Conservation (phyloP, 306 rosid species). For the Elaeagnus macrophylla region DNA sequence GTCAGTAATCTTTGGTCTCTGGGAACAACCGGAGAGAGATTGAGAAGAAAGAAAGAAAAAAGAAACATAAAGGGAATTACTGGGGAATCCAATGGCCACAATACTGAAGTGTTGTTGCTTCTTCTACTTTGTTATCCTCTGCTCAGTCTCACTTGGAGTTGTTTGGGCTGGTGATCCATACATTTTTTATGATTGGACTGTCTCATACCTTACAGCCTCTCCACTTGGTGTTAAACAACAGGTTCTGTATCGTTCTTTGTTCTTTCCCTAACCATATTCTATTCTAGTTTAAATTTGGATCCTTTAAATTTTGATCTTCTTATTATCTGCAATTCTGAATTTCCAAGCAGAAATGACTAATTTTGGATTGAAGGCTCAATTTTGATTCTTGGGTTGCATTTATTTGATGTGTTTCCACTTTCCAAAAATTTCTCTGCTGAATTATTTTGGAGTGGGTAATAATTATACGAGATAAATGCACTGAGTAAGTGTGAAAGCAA, state of each 20-base stretch:
- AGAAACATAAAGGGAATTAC: conserved; percentile 6
- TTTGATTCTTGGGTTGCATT: background rate
- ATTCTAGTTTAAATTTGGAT: background rate
- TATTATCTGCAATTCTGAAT: background rate
- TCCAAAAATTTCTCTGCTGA: background rate
- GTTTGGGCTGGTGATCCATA: conserved; percentile 68
- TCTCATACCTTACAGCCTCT: conserved; percentile 52
- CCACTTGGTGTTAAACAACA: conserved; percentile 70
- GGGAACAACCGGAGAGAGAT: background rate
- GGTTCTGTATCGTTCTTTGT: conserved; percentile 29
- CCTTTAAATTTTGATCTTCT: conserved; percentile 1
- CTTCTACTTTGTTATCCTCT: conserved; percentile 23
- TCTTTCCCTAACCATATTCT: background rate
- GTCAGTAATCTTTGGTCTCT: no score
- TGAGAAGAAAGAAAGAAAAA: background rate
- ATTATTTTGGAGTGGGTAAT: background rate
- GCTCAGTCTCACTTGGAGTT: conserved; percentile 28
- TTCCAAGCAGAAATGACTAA: background rate
- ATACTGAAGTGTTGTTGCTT: conserved; percentile 1
- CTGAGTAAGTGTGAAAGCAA: no score
- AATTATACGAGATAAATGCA: no score
- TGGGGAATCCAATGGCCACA: conserved; percentile 24
- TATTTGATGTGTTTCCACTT: background rate
- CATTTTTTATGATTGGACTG: conserved; percentile 72
- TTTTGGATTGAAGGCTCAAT: background rate